Evolutionary conservation across 73 alveolate species (phyloP), one percentile per base, ranked within the genome.

Genomic region (Uronychia setigera): DNA sequence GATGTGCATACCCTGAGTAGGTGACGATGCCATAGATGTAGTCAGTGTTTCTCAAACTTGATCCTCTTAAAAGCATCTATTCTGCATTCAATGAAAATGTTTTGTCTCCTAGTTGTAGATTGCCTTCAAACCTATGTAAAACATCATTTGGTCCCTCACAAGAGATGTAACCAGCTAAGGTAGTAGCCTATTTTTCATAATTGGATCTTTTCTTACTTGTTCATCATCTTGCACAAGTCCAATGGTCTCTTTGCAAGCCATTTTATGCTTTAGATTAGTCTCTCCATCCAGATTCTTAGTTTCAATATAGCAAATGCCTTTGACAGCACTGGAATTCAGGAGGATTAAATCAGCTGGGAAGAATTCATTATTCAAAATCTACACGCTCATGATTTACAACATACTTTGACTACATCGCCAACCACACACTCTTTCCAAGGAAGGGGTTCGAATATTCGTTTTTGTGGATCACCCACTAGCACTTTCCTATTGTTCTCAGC

Each of bases 261-360:
- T 91, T 76, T 95, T 94, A 79, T 89, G 92, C 93, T 98, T 97
- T 58, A 98, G 87, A 84, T 96, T 98, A 79, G 99, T 96, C 88
- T 97, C 99, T 35, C 99, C 99, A 89, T 98, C 99, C 59, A 99
- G 88, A 84, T 94, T 94, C 87, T 99, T 98, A 0, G 99, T 98
- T 80, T 99, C 99, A 14, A 99, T 94, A 85, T 89, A 96, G 87
- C 98, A 95, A 33, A 92, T 90, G 29, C 98, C 98, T 59, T 90
- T 95, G 57, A 86, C 86, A 58, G 91, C 98, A 60, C 96, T 87
- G 32, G 99, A 93, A 78, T 94, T 93, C 60, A 97, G 85, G 35
- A 97, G 86, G 76, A 97, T 80, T 84, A 95, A 60, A 88, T 97
- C 99, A 77, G 99, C 97, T 31, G 99, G 98, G 84, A 97, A 92